Conservation (phyloP, 2,329 filamentous ascomycete genomes). For the Fusarium sp. region DNA sequence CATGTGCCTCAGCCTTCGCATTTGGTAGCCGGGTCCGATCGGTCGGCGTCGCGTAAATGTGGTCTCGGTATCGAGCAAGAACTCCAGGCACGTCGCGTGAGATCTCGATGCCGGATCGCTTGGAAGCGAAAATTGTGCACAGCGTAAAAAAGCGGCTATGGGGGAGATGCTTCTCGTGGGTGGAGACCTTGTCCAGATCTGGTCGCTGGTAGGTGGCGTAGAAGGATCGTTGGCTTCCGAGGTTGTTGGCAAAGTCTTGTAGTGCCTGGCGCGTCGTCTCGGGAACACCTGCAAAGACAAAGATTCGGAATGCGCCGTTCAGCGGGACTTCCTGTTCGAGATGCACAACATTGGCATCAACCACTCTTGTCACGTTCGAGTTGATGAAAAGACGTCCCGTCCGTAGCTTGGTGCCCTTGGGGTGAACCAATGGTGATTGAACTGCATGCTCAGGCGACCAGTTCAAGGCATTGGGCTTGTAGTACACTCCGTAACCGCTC, state of each 20-base stretch:
- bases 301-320: slow-evolving; percentile 89
- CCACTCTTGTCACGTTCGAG: slow-evolving; percentile 85
- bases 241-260: slow-evolving; percentile 73
- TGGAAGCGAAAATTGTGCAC: slow-evolving; percentile 78
- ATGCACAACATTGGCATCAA: slow-evolving; percentile 90
- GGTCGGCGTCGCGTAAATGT: slow-evolving; percentile 90
- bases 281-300: slow-evolving; percentile 83
- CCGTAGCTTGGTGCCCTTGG: slow-evolving; percentile 72
- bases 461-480: slow-evolving; percentile 85
- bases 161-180: slow-evolving; percentile 87
- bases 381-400: slow-evolving; percentile 83
- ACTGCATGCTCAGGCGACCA: slow-evolving; percentile 82
- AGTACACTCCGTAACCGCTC: slow-evolving; percentile 89
- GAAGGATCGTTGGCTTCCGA: slow-evolving; percentile 78
- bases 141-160: slow-evolving; percentile 86
- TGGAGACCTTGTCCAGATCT: slow-evolving; percentile 72
- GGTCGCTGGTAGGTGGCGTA: slow-evolving; percentile 73
- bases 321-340: slow-evolving; percentile 90
- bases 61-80: slow-evolving; percentile 81
- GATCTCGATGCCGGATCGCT: slow-evolving; percentile 79
- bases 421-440: slow-evolving; percentile 76
- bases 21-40: slow-evolving; percentile 78
- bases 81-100: slow-evolving; percentile 75
- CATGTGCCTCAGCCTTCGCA: slow-evolving; percentile 80
- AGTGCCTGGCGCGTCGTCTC: slow-evolving; percentile 71